A percentile compares a stretch with the other conserved stretches of the same genome.
Conservation (phyloP, 352 stramenopile species). For the Salisapilia sapeloensis region DNA sequence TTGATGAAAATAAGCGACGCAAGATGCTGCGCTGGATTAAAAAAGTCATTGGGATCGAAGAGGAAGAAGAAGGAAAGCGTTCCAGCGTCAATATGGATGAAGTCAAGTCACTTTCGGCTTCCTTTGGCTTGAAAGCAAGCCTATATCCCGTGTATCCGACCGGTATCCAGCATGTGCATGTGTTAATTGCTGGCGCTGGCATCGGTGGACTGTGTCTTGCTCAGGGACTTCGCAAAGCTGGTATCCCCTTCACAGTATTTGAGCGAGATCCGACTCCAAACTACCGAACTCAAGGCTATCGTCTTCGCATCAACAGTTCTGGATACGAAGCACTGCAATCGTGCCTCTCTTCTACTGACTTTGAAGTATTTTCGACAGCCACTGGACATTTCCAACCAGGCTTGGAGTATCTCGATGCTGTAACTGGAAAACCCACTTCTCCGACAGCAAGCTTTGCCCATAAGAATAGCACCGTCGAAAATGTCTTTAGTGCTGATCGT, state of each 20-base stretch:
- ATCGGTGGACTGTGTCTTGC: constrained; percentile 44
- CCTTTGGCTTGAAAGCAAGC: too few relatives aligned
- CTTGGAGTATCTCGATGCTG: constrained; percentile 28
- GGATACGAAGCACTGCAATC: constrained; percentile 40
- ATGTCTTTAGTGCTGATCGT: constrained; percentile 28
- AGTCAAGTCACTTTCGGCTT: too few relatives aligned
- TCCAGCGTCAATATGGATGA: too few relatives aligned
- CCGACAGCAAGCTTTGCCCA: constrained; percentile 2
- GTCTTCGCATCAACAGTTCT: constrained; percentile 32
- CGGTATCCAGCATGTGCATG: constrained; percentile 6
- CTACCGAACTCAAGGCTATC: constrained; percentile 41
- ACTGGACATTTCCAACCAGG: constrained; percentile 29
- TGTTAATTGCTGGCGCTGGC: constrained; percentile 29
- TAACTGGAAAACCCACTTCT: constrained; percentile 5
- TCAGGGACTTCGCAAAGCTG: constrained; percentile 31
- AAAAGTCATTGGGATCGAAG: constrained; percentile 16
- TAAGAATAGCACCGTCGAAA: constrained; percentile 2
- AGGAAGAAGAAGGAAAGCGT: too few relatives aligned
- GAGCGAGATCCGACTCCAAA: constrained; percentile 42
- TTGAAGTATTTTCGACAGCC: constrained; percentile 38
- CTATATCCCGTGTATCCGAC: too few relatives aligned
- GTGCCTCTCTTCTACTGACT: constrained; percentile 18
- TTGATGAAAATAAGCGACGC: constrained; percentile 37
- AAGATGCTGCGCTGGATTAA: constrained; percentile 50
- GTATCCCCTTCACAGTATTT: constrained; percentile 51